A percentile compares a stretch with the other conserved stretches of the same genome.
phyloP scores from a whole-genome alignment of 2,329 filamentous ascomycete genomes.

The Colletotrichum musae region DNA sequence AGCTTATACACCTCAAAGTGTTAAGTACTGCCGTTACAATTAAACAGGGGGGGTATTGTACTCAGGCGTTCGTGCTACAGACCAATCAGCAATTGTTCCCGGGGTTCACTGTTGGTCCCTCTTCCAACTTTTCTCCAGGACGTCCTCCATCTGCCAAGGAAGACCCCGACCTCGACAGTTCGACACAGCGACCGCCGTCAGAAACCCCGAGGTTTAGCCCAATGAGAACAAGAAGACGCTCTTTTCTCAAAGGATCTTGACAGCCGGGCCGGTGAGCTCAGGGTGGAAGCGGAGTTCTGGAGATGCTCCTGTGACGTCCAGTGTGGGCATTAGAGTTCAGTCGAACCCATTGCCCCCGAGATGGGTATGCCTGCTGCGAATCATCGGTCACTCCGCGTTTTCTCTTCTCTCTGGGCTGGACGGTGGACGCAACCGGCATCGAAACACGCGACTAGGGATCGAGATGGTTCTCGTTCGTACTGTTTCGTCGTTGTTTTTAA shows the following conservation, averaged over 20 bases:
- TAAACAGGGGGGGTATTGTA: too few relatives aligned
- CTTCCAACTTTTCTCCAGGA: not conserved
- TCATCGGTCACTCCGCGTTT: constrained; percentile 17
- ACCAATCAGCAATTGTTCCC: not conserved
- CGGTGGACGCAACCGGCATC: too few relatives aligned
- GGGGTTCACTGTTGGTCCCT: not conserved
- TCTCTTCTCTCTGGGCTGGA: not conserved
- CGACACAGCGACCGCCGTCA: too few relatives aligned
- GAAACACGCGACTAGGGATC: not conserved
- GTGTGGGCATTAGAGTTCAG: constrained; percentile 24
- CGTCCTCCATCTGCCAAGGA: not conserved
- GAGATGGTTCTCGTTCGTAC: too few relatives aligned
- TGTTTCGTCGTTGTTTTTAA: too few relatives aligned
- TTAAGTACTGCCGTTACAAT: too few relatives aligned
- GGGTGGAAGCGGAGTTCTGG: constrained; percentile 9
- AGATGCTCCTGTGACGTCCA: constrained; percentile 13
- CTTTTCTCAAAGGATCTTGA: not conserved
- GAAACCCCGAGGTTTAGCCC: too few relatives aligned
- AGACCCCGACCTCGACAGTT: not conserved
- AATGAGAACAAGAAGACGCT: too few relatives aligned
- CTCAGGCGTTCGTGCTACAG: not conserved
- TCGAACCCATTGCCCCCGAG: not conserved
- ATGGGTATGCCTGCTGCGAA: constrained; percentile 24
- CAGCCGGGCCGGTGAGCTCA: constrained; percentile 1
- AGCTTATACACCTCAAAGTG: too few relatives aligned